A percentile compares a stretch with the other conserved stretches of the same genome.
Evolutionary conservation across 345 rosid species (phyloP).

Genomic region (Hypericum perforatum): DNA sequence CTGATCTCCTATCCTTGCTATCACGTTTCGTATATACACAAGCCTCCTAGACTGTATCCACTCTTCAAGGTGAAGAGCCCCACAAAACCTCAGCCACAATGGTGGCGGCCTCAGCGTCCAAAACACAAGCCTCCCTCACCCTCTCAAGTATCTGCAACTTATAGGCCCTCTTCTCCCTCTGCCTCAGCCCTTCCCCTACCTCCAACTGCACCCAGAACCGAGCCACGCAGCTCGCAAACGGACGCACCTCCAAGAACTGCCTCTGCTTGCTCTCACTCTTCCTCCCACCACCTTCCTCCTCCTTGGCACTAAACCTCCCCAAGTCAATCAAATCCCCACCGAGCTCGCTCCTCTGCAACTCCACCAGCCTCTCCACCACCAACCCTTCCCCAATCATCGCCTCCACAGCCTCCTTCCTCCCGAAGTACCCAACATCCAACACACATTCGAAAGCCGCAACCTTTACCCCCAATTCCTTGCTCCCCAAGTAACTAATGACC

Average conservation of each 20-base stretch:
- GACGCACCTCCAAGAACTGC: constrained; percentile 35
- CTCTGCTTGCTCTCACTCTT: constrained; percentile 13
- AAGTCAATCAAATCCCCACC: constrained; percentile 54
- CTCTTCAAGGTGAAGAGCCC: constrained; percentile 57
- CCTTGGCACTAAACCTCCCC: constrained; percentile 17
- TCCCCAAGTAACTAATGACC: constrained; percentile 31
- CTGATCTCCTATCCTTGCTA: too few relatives aligned
- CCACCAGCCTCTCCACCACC: constrained; percentile 37
- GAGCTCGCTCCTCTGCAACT: constrained; percentile 46
- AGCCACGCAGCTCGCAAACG: constrained; percentile 62
- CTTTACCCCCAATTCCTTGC: constrained; percentile 31
- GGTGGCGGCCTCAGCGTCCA: constrained; percentile 59
- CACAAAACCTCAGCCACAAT: constrained; percentile 63
- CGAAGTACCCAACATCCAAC: constrained; percentile 57
- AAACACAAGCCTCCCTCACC: constrained; percentile 35
- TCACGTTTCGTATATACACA: too few relatives aligned
- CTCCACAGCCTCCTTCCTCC: constrained; percentile 55
- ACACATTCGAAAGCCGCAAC: constrained; percentile 40
- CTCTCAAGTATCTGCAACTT: constrained; percentile 41
- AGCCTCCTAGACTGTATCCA: too few relatives aligned
- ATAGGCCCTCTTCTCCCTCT: constrained; percentile 53
- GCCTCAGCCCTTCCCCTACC: constrained; percentile 65
- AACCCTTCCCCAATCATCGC: constrained; percentile 38
- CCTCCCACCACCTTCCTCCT: constrained; percentile 1
- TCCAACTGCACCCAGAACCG: constrained; percentile 65